Evolutionary conservation across 148 eudicot genomes (phyloP), one percentile per base, ranked within the genome.

Genomic region (Silene uniflora): DNA sequence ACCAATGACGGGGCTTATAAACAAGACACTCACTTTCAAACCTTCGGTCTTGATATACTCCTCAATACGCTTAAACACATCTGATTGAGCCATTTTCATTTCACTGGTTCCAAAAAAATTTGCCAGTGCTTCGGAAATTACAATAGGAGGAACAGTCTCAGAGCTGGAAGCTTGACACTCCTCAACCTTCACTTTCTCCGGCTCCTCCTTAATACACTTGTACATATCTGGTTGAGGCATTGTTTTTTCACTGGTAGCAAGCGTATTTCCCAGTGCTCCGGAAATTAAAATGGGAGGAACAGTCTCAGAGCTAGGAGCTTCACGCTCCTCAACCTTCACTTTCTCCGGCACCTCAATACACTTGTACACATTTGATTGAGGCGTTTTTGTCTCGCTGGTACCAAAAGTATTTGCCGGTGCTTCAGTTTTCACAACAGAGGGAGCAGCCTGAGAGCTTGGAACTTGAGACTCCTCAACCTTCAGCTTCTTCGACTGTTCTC

Each of bases 81-180:
- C 88, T 18, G 80, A 68, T 22, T 80, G 85, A 75, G 75, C 72
- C 88, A 85, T 83, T 71, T 85, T 81, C 83, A 66, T 82, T 52
- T 69, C 80, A 66, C 73, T 77, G 16, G 79, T 75, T 55, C 85
- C 84, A 23, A 85, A 83, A 70, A 85, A 85, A 0, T 80, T 80
- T n/a, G 85, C 85, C 73, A 85, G 85, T 27, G 82, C 88, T 69
- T 83, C 85, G 27, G 87, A 85, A 59, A 85, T 79, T 22, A 82
- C 73, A 62, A 77, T 74, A 60, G 79, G 72, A 35, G 73, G 73
- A 82, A 72, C 42, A 25, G 82, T 27, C 59, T 82, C 82, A 77
- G 81, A 68, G 65, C 63, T 77, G 35, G 78, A 74, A 72, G 35
- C 80, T 69, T 80, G 76, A 72, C 83, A 29, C 25, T 80, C 81